A percentile compares a stretch with the other conserved stretches of the same genome.
Conservation (phyloP, 306 rosid species). For the Rosa rugosa region DNA sequence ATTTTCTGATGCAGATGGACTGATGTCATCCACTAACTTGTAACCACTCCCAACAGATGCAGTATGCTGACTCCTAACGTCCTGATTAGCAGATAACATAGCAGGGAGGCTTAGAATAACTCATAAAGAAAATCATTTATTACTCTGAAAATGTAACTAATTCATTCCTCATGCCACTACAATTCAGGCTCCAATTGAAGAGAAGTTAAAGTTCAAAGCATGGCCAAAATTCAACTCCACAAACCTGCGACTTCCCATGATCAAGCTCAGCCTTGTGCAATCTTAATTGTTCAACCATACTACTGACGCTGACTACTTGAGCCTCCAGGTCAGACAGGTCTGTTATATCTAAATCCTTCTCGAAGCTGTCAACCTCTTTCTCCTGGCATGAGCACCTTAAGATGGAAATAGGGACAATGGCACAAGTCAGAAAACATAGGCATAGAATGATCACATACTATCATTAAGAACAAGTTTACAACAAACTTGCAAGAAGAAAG, state of each 20-base stretch:
- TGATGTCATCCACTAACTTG: conserved; percentile 26
- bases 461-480: conserved; percentile 12
- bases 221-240: conserved; percentile 25
- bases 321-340: conserved; percentile 50
- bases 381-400: conserved; percentile 52
- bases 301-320: conserved; percentile 51
- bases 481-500: conserved; percentile 8
- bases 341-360: conserved; percentile 46
- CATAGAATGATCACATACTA: conserved; percentile 7
- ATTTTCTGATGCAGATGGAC: conserved; percentile 39
- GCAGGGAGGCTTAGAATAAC: conserved; percentile 7
- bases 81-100: conserved; percentile 42
- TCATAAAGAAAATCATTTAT: background rate
- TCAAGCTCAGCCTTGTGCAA: conserved; percentile 48
- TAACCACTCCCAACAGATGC: conserved; percentile 36
- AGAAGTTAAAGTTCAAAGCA: background rate
- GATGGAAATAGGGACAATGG: conserved; percentile 25
- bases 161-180: conserved; percentile 5
- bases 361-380: conserved; percentile 44
- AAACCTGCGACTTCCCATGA: conserved; percentile 50
- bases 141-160: conserved; percentile 1
- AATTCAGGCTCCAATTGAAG: background rate
- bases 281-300: conserved; percentile 57
- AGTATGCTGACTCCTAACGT: conserved; percentile 38
- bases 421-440: conserved; percentile 22